A percentile compares a stretch with the other conserved stretches of the same genome.
Evolutionary conservation across 192 early-diverging fungal genomes (phyloP).

Genomic region (Coemansia sp.): DNA sequence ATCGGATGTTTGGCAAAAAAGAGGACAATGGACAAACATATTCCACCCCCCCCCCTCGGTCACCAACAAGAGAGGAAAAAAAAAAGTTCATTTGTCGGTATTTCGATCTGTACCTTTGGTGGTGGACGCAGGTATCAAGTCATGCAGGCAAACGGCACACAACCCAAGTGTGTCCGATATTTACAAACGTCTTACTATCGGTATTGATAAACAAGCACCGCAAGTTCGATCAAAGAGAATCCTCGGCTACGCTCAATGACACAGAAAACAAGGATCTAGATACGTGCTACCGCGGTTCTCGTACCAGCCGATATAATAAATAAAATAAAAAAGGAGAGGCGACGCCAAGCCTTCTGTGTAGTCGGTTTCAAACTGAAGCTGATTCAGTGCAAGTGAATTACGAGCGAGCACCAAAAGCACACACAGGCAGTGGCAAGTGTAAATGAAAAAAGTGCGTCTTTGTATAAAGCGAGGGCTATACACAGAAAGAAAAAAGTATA

Average conservation of each 20-base stretch:
- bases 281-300: background rate
- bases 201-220: background rate
- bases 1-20: background rate
- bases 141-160: background rate
- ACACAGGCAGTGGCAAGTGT: background rate
- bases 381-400: constrained; percentile 7
- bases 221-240: background rate
- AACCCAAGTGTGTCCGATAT: background rate
- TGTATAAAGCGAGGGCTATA: constrained; percentile 2
- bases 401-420: constrained; percentile 1
- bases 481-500: constrained; percentile 4
- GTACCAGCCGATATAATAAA: background rate
- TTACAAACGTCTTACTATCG: background rate
- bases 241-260: background rate
- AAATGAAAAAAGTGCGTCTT: background rate
- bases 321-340: background rate
- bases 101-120: constrained; percentile 1
- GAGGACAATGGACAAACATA: constrained; percentile 1
- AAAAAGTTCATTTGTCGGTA: background rate
- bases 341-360: background rate
- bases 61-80: background rate
- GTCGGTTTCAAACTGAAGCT: background rate
- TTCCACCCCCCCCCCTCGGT: background rate
- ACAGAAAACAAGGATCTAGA: background rate
- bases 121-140: background rate